A percentile compares a stretch with the other conserved stretches of the same genome.
Conservation (phyloP, 2,329 filamentous ascomycete species). For the Phialophora expanda region DNA sequence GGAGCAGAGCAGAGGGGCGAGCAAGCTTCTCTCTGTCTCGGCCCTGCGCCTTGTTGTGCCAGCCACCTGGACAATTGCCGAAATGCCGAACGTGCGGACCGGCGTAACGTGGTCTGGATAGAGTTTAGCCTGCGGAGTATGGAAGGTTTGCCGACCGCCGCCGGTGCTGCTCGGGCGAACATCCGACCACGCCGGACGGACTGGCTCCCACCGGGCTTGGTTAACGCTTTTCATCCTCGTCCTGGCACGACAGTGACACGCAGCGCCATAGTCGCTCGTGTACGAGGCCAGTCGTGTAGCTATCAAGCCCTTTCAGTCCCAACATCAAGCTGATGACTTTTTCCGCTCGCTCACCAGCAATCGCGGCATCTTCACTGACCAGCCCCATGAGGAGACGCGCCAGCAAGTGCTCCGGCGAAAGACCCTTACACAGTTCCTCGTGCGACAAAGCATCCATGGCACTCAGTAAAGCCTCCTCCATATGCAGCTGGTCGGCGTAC, state of each 20-base stretch:
- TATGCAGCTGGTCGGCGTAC: slow-evolving; percentile 2
- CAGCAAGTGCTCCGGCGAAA: slow-evolving; percentile 5
- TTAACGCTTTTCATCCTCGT: background rate
- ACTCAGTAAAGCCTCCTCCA: background rate
- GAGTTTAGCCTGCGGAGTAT: background rate
- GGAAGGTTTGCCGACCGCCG: background rate
- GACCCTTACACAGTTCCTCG: background rate
- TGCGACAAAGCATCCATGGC: background rate
- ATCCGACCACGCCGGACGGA: background rate
- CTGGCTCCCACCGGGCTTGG: background rate
- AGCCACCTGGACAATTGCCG: slow-evolving; percentile 6
- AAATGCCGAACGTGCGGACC: slow-evolving; percentile 1
- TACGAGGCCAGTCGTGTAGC: background rate
- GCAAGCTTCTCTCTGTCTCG: background rate
- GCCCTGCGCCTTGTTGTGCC: too few species aligned
- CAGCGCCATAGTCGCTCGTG: slow-evolving; percentile 2
- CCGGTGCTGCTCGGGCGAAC: background rate
- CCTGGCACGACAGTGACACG: background rate
- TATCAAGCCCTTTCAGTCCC: background rate
- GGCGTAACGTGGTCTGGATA: background rate
- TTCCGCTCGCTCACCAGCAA: background rate
- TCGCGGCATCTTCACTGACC: background rate
- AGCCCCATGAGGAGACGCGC: background rate
- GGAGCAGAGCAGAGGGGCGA: slow-evolving; percentile 15
- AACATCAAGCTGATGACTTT: slow-evolving; percentile 5